Evolutionary conservation across 2,329 filamentous ascomycete species (phyloP), one percentile per base, ranked within the genome.

Genomic region (Calonectria fujianensis): DNA sequence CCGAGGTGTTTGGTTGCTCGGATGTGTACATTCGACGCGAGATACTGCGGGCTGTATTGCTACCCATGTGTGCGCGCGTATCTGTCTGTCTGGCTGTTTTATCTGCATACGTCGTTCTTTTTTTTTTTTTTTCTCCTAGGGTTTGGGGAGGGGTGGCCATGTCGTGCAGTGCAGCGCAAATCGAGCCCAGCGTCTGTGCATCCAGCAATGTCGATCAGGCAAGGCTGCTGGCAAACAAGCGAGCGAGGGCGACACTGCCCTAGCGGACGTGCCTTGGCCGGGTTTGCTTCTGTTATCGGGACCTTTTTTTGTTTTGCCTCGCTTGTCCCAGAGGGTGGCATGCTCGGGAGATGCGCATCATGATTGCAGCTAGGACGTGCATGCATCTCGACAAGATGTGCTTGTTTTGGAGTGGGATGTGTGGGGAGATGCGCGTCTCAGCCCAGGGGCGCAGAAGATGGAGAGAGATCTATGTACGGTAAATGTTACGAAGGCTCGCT

Each of bases 351-450:
- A 78, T 80, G 79, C 79, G 74, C 69, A 79, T 73, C 75, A 78
- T 75, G 75, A 78, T 76, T 79, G 76, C 74, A 78, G 75, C 72
- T 61, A 45, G 59, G 70, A 72, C 70, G 72, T 74, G 76, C 78
- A 77, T 76, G 73, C 74, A 75, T 71, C 66, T 70, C 50, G 57
- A 72, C 45, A 69, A 48, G 54, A 76, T 39, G 50, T 71, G 61
- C 54, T 63, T 41, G 63, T 27, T 54, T 20, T 65, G 37, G 39
- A 41, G 68, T 20, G 72, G 72, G 37, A 32, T 70, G 45, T 68
- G 75, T 73, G 73, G 74, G 71, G 68, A 74, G 69, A 66, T 66
- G 50, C 59, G 69, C 73, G 45, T 69, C 37, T 39, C 50, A 52
- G 66, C 37, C 68, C 66, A 65, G 75, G 73, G 66, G 57, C 64